These are phyloP conservation scores for Deinandra increscens DNA, from an alignment of 129 eudicot genomes.

Conservation along the genomic window DNA sequence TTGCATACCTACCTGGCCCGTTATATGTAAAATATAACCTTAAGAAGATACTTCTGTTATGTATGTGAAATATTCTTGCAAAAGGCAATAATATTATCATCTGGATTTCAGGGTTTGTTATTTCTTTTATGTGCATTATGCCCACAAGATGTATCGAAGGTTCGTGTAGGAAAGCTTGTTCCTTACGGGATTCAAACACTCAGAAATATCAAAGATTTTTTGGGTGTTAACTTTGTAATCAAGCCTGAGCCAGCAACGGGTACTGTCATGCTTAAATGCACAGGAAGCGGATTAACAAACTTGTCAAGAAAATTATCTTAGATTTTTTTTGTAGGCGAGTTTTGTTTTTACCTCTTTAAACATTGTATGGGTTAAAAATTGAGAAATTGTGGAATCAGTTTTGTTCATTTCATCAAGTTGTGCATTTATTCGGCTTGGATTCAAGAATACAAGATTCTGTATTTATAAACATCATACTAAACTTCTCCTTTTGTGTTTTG, in stretches of 20 bases:
- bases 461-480: no score
- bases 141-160: slow-evolving; percentile 86
- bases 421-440: neutral
- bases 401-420: neutral
- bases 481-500: no score
- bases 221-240: slow-evolving; percentile 76
- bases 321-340: neutral
- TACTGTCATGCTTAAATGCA: slow-evolving; percentile 80
- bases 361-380: neutral
- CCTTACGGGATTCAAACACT: slow-evolving; percentile 84
- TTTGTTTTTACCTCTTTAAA: neutral
- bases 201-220: slow-evolving; percentile 69
- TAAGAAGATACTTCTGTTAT: no score
- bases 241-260: slow-evolving; percentile 86
- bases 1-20: neutral
- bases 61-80: no score
- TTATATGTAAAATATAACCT: no score
- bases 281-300: slow-evolving; percentile 81
- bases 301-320: slow-evolving; percentile 63
- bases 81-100: no score
- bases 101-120: slow-evolving; percentile 71
- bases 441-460: no score
- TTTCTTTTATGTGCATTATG: slow-evolving; percentile 94
- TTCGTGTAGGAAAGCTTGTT: slow-evolving; percentile 90
- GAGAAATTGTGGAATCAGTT: neutral